Base-by-base conservation (phyloP, 345 rosid species). In the Camelina hispida region DNA sequence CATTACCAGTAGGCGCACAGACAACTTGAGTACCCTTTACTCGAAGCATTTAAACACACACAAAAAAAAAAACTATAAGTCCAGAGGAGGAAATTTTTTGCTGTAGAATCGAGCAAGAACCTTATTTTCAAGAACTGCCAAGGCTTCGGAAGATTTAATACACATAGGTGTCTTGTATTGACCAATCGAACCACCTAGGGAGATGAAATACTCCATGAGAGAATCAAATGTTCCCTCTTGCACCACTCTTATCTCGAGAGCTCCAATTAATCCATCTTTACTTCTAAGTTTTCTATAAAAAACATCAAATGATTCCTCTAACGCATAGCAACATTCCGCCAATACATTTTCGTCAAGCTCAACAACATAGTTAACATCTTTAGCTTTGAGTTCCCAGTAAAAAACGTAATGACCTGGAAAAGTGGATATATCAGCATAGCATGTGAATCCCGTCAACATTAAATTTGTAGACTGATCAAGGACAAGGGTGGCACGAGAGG, bases 121-220 rank as follows among this genome's bases (percentile, higher is more conserved):
- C 15, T 32, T 28, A 0, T 4, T n/a, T 4, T 73, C 64, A 9
- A 73, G 61, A 42, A 64, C 37, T 3, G 51, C 73, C 6, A 73
- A 48, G 4, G 85, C 83, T 25, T 78, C 80, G 16, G 68, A 58
- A 7, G 88, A 84, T 16, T 82, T 81, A 71, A 88, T 85, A 69
- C 87, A 87, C 44, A 87, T 75, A 0, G 96, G 91, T 14, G 87
- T 84, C 80, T 88, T 90, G 84, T 90, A 90, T 50, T 90, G 96
- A 65, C 74, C 78, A 17, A 83, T 78, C 0, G 91, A 87, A 25
- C 82, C 87, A 4, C 91, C 93, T 42, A 66, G 74, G 3, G 86
- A 87, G 10, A 87, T 72, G 30, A 85, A 87, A 8, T 66, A 80
- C 57, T 89, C 89, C 94, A 89, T 89, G 32, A 87, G 82, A 1